A percentile compares a stretch with the other conserved stretches of the same genome.
phyloP scores from a whole-genome alignment of 768 basidiomycete genomes.

The Infundibulicybe gibba region DNA sequence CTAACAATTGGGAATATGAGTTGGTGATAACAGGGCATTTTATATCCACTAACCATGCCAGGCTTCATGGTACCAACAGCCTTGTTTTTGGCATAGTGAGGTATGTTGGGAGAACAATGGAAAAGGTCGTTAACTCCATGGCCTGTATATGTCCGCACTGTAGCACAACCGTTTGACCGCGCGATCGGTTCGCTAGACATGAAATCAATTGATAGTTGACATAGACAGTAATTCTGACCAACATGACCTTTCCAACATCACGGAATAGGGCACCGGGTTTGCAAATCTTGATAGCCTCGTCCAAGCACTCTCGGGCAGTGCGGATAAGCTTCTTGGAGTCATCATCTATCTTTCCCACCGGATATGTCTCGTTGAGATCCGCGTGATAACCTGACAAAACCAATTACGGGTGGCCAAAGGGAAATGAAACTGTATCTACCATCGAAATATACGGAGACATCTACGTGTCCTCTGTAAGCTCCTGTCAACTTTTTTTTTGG shows the following conservation, averaged over 20 bases:
- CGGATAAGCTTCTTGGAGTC: conserved; percentile 80
- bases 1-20: conserved; percentile 24
- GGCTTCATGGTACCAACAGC: conserved; percentile 90
- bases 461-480: conserved; percentile 32
- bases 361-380: conserved; percentile 92
- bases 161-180: conserved; percentile 79
- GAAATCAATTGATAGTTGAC: conserved; percentile 2
- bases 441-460: conserved; percentile 76
- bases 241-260: conserved; percentile 87
- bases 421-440: conserved; percentile 34
- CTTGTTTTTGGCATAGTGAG: conserved; percentile 94
- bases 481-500: neutral
- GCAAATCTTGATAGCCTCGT: conserved; percentile 88
- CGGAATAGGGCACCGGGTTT: conserved; percentile 91
- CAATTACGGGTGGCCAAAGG: too few species aligned
- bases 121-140: conserved; percentile 89
- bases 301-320: conserved; percentile 78
- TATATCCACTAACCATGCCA: conserved; percentile 69
- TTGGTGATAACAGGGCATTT: neutral
- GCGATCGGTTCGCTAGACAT: conserved; percentile 75
- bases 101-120: conserved; percentile 83
- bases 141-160: conserved; percentile 88
- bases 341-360: conserved; percentile 82
- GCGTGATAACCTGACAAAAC: conserved; percentile 71
- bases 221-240: conserved; percentile 23